Conservation (phyloP, 2,329 filamentous ascomycete species). For the Sporothrix mexicana region DNA sequence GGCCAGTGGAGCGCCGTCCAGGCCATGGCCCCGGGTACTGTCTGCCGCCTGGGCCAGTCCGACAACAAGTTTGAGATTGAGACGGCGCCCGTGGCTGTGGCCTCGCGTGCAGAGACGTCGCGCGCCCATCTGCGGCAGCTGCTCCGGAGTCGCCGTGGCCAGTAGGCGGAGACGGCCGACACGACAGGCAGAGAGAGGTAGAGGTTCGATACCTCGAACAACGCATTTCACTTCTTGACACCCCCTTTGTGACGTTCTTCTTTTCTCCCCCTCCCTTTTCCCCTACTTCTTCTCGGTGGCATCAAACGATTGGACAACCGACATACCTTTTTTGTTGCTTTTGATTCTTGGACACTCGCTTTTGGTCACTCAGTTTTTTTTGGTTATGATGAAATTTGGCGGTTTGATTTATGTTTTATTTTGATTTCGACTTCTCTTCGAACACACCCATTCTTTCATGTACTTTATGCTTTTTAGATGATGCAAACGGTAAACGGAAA, state of each 20-base stretch:
- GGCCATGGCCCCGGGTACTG: conserved; percentile 59
- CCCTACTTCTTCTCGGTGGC: not conserved
- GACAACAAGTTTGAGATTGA: conserved; percentile 29
- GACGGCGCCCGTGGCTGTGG: not conserved
- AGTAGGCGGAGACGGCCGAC: not conserved
- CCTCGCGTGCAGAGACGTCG: not conserved
- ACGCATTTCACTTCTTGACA: conserved; percentile 13
- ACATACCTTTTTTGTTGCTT: not conserved
- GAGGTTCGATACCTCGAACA: not conserved
- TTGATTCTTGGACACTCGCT: not conserved
- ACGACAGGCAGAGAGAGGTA: not conserved
- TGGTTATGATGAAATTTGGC: conserved; percentile 5
- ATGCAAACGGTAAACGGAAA: conserved; percentile 2
- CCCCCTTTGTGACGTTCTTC: not conserved
- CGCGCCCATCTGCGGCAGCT: not conserved
- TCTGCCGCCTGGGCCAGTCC: conserved; percentile 47
- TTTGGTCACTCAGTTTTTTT: not conserved
- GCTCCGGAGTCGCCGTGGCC: conserved; percentile 8
- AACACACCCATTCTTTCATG: not conserved
- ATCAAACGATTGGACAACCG: not conserved
- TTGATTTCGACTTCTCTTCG: not conserved
- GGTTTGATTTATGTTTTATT: conserved; percentile 12
- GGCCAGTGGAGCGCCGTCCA: conserved; percentile 59
- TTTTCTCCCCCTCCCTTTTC: not conserved
- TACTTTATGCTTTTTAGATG: conserved; percentile 19